A percentile compares a stretch with the other conserved stretches of the same genome.
These are phyloP conservation scores for Claviceps maximensis DNA, from an alignment of 2,329 filamentous ascomycete species.

Conservation along the genomic window DNA sequence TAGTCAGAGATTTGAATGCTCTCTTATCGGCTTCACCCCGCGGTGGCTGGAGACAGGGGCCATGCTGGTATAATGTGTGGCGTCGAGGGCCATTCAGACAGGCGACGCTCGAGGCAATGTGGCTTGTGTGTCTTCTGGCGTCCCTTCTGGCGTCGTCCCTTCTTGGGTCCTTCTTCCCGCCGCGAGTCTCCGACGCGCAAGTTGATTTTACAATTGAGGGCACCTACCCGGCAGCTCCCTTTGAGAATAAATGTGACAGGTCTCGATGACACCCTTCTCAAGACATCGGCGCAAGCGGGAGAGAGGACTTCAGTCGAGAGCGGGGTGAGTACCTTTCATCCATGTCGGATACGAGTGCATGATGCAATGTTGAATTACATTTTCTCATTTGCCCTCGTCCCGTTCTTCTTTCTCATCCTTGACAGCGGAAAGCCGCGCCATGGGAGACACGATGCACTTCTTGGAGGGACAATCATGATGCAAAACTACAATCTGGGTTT, in stretches of 20 bases:
- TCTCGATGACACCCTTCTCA: background rate
- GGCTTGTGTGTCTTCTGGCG: background rate
- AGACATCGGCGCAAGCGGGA: background rate
- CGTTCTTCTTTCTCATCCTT: too few relatives aligned
- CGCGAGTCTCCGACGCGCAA: background rate
- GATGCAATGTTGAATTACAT: too few relatives aligned
- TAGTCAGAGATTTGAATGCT: background rate
- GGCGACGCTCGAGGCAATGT: background rate
- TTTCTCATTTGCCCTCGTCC: too few relatives aligned
- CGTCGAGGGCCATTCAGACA: background rate
- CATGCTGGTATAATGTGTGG: background rate
- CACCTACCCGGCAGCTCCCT: background rate
- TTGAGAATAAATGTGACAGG: too few relatives aligned
- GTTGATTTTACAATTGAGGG: background rate
- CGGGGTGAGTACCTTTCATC: background rate
- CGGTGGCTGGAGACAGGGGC: slow-evolving; percentile 1
- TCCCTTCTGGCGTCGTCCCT: too few relatives aligned
- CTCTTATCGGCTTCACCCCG: slow-evolving; percentile 1
- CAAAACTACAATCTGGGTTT: too few relatives aligned
- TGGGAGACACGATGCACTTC: too few relatives aligned
- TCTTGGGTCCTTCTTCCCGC: too few relatives aligned
- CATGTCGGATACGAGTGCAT: background rate
- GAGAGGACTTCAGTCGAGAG: background rate
- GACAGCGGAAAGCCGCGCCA: too few relatives aligned
- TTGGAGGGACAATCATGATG: too few relatives aligned